phyloP scores from a whole-genome alignment of 179 eudicot genomes.

The Dionaea muscipula region DNA sequence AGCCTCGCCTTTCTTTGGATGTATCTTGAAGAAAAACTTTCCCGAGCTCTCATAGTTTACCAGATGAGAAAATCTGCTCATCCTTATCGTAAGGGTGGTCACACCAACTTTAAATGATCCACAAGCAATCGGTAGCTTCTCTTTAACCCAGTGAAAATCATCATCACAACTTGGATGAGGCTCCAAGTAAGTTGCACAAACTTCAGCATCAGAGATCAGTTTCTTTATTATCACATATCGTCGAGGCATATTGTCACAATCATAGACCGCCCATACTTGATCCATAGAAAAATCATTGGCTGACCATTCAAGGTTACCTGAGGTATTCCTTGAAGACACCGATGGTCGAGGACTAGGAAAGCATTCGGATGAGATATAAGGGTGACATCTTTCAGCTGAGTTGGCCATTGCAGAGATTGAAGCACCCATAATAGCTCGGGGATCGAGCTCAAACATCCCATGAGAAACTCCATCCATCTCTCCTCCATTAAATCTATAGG shows the following conservation, averaged over 20 bases:
- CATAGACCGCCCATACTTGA: constrained; percentile 30
- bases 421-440: constrained; percentile 1
- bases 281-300: constrained; percentile 17
- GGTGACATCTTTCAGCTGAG: too few relatives aligned
- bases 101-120: constrained; percentile 21
- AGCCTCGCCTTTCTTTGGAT: constrained; percentile 31
- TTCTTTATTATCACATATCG: constrained; percentile 17
- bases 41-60: constrained; percentile 14
- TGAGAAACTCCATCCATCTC: constrained; percentile 8
- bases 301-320: constrained; percentile 18
- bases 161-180: constrained; percentile 23
- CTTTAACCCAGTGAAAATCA: constrained; percentile 27
- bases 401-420: too few relatives aligned
- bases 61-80: constrained; percentile 26
- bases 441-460: constrained; percentile 12
- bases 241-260: constrained; percentile 27
- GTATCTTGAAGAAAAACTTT: constrained; percentile 21
- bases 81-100: constrained; percentile 6
- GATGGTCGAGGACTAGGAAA: constrained; percentile 4
- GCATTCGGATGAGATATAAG: constrained; percentile 6
- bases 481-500: too few relatives aligned
- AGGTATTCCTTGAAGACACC: constrained; percentile 1
- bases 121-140: constrained; percentile 24
- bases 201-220: constrained; percentile 8
- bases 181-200: constrained; percentile 19